Conservation (phyloP, 2,329 filamentous ascomycete species). For the Colletotrichum echinochloae region DNA sequence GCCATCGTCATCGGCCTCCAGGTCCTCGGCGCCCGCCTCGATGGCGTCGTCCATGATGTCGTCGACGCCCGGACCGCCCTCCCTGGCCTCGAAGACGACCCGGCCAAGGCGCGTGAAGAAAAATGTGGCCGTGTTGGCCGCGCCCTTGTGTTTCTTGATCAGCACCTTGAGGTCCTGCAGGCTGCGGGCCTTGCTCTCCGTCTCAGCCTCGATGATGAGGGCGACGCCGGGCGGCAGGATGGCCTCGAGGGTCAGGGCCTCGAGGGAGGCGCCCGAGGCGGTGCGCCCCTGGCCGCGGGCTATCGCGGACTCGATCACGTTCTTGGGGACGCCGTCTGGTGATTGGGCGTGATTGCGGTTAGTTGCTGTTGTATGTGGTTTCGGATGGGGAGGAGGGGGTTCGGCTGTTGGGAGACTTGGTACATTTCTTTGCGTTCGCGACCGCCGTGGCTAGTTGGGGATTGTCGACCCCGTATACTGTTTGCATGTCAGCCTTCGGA, state of each 20-base stretch:
- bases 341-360: background rate
- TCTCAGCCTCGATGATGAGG: conserved; percentile 86
- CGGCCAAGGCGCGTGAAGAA: conserved; percentile 86
- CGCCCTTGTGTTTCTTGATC: conserved; percentile 79
- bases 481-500: conserved; percentile 30
- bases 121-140: conserved; percentile 75
- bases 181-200: conserved; percentile 81
- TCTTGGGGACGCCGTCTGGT: conserved; percentile 81
- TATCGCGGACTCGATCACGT: conserved; percentile 85
- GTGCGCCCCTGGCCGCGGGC: conserved; percentile 90
- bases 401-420: conserved; percentile 40
- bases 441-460: conserved; percentile 80
- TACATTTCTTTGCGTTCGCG: conserved; percentile 81
- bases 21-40: conserved; percentile 84
- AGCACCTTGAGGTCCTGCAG: conserved; percentile 78
- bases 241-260: conserved; percentile 81
- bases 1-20: conserved; percentile 57
- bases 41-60: conserved; percentile 85
- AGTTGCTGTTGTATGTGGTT: background rate
- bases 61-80: conserved; percentile 65
- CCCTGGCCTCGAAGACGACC: conserved; percentile 73
- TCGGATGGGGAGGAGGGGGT: background rate
- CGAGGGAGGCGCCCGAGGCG: conserved; percentile 78
- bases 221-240: conserved; percentile 83
- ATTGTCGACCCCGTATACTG: conserved; percentile 83